Percentiles rank a stretch among this genome's conserved stretches.
These are phyloP conservation scores for Lodderomyces margitis DNA, from an alignment of 1,139 yeast genomes.

Conservation along the genomic window DNA sequence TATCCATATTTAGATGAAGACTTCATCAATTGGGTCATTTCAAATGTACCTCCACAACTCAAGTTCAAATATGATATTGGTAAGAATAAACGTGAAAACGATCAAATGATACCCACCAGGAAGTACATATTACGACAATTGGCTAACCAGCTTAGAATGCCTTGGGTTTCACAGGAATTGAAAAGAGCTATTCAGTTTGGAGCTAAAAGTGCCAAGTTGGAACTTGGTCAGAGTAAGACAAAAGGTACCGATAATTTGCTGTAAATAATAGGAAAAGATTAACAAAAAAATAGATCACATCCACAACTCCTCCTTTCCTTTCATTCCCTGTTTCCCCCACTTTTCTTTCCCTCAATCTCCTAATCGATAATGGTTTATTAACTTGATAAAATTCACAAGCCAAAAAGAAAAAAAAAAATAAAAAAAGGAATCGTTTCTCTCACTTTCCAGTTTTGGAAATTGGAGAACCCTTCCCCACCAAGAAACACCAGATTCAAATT, in stretches of 20 bases:
- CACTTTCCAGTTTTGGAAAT: neutral
- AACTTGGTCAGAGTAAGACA: slow-evolving; percentile 61
- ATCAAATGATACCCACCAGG: slow-evolving; percentile 36
- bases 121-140: slow-evolving; percentile 64
- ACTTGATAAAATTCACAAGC: slow-evolving; percentile 1
- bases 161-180: slow-evolving; percentile 66
- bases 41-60: slow-evolving; percentile 48
- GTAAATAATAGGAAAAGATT: too few species aligned
- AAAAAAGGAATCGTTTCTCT: neutral
- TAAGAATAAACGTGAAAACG: slow-evolving; percentile 29
- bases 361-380: too few species aligned
- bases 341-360: too few species aligned
- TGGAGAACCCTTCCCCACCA: neutral
- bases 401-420: too few species aligned
- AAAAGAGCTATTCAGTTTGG: slow-evolving; percentile 98
- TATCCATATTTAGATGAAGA: slow-evolving; percentile 79
- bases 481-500: neutral
- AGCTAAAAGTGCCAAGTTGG: slow-evolving; percentile 91
- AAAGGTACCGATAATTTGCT: slow-evolving; percentile 57
- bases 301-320: too few species aligned
- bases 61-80: slow-evolving; percentile 41
- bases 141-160: slow-evolving; percentile 53
- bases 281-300: too few species aligned
- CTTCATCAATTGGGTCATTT: slow-evolving; percentile 54
- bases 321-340: too few species aligned